These are phyloP conservation scores for Boletus rubropictus DNA, from an alignment of 768 basidiomycete species.

Conservation along the genomic window DNA sequence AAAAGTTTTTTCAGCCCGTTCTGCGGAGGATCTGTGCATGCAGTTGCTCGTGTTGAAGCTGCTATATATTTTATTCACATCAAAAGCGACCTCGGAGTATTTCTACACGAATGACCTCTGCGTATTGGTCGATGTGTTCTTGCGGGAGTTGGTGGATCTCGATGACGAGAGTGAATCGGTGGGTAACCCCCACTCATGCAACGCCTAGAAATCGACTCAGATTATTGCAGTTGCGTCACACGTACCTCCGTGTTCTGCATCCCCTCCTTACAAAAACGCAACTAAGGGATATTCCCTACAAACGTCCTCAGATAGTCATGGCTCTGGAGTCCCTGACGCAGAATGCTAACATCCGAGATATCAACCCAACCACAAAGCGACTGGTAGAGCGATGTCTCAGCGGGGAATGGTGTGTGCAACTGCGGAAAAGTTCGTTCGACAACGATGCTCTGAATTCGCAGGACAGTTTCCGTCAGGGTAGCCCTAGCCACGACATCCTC, in stretches of 20 bases:
- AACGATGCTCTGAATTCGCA: slow-evolving; percentile 26
- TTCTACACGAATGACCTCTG: slow-evolving; percentile 98
- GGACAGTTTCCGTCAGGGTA: slow-evolving; percentile 31
- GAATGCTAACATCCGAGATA: slow-evolving; percentile 71
- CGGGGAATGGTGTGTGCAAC: slow-evolving; percentile 80
- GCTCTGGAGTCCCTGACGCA: slow-evolving; percentile 73
- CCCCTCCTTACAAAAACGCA: slow-evolving; percentile 94
- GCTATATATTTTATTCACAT: slow-evolving; percentile 91
- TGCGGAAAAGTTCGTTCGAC: slow-evolving; percentile 39
- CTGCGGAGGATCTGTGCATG: slow-evolving; percentile 90
- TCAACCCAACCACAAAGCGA: slow-evolving; percentile 82
- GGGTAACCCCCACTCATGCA: slow-evolving; percentile 26
- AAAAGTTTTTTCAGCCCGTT: slow-evolving; percentile 52
- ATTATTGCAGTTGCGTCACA: slow-evolving; percentile 73
- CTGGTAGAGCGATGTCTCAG: slow-evolving; percentile 87
- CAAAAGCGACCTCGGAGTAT: slow-evolving; percentile 86
- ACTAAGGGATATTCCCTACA: slow-evolving; percentile 78
- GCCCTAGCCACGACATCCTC: slow-evolving; percentile 40
- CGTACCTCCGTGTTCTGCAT: slow-evolving; percentile 93
- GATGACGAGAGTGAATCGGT: slow-evolving; percentile 94
- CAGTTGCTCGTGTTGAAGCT: slow-evolving; percentile 91
- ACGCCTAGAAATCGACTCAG: slow-evolving; percentile 2
- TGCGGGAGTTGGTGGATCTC: slow-evolving; percentile 87
- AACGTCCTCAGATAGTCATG: slow-evolving; percentile 82
- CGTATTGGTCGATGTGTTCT: slow-evolving; percentile 94